Percentiles rank a stretch among this genome's conserved stretches.
These are phyloP conservation scores for Echinochloa phyllopogon DNA, from an alignment of 176 grass and related monocot species.

Conservation along the genomic window DNA sequence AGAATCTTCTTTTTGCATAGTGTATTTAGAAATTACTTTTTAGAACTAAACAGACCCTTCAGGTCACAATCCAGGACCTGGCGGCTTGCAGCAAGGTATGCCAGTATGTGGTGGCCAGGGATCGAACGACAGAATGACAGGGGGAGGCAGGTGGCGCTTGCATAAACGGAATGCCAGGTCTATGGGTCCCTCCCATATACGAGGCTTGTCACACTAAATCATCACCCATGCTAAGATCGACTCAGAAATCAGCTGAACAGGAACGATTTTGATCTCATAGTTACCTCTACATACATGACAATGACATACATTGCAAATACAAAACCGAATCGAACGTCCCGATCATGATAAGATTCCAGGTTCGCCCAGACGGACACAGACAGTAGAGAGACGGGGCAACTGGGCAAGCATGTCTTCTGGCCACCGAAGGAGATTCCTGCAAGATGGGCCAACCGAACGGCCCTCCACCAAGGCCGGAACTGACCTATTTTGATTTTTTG, in stretches of 20 bases:
- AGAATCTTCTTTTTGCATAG: too few relatives aligned
- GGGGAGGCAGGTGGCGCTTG: not conserved
- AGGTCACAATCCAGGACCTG: not conserved
- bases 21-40: too few relatives aligned
- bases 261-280: not conserved
- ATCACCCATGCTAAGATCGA: not conserved
- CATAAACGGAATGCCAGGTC: not conserved
- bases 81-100: not conserved
- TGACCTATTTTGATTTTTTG: slow-evolving; percentile 4
- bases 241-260: not conserved
- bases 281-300: slow-evolving; percentile 13
- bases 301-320: not conserved
- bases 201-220: not conserved
- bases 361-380: not conserved
- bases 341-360: not conserved
- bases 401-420: not conserved
- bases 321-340: not conserved
- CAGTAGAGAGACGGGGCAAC: not conserved
- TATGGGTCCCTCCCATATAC: not conserved
- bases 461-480: not conserved
- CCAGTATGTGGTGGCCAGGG: too few relatives aligned
- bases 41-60: too few relatives aligned
- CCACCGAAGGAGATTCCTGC: not conserved
- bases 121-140: too few relatives aligned
- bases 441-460: not conserved